A percentile compares a stretch with the other conserved stretches of the same genome.
Conservation (phyloP, 2,329 filamentous ascomycete genomes). For the Claviceps fusiformis region DNA sequence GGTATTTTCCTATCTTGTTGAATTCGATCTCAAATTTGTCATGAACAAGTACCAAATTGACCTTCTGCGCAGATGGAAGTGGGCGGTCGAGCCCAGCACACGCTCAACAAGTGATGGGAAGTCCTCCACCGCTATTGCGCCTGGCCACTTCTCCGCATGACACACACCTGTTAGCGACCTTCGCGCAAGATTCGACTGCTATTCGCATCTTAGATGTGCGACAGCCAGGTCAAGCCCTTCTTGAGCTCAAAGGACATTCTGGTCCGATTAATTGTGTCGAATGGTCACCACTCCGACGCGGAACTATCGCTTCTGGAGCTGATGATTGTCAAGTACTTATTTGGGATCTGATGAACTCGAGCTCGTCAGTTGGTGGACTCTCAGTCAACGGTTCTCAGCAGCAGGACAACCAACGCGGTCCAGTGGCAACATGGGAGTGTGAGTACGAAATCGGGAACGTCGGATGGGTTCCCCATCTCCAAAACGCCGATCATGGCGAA, state of each 20-base stretch:
- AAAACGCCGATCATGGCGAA: constrained; percentile 58
- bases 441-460: constrained; percentile 80
- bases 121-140: constrained; percentile 64
- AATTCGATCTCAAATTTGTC: not conserved
- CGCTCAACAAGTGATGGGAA: constrained; percentile 62
- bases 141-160: constrained; percentile 89
- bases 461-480: constrained; percentile 65
- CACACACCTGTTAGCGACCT: constrained; percentile 89
- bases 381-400: constrained; percentile 35
- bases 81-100: constrained; percentile 60
- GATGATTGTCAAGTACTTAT: constrained; percentile 86
- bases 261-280: constrained; percentile 84
- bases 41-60: constrained; percentile 8
- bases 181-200: constrained; percentile 81
- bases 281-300: constrained; percentile 80
- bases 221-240: constrained; percentile 85
- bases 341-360: constrained; percentile 74
- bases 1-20: constrained; percentile 30
- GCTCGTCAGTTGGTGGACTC: constrained; percentile 27
- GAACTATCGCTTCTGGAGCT: constrained; percentile 78
- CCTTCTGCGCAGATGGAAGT: constrained; percentile 28
- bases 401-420: constrained; percentile 47
- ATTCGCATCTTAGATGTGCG: constrained; percentile 93
- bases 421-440: constrained; percentile 68
- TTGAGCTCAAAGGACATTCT: constrained; percentile 82